Evolutionary conservation across 116 monocot genomes (phyloP).

Genomic region (Cymodocea nodosa): DNA sequence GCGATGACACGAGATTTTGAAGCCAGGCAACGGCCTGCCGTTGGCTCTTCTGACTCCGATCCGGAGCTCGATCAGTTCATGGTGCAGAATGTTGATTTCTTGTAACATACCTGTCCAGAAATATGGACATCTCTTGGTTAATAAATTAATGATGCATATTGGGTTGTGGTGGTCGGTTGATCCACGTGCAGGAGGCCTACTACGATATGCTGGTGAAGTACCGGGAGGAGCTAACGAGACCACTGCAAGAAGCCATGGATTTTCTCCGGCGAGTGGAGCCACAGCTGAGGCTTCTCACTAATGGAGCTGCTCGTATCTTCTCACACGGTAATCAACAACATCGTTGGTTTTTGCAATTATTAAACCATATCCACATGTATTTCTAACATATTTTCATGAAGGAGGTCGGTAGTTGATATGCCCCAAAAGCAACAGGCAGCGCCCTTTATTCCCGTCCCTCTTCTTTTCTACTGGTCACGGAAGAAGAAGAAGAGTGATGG

Average conservation of each 20-base stretch:
- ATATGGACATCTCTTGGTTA: not conserved
- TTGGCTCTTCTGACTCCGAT: slow-evolving; percentile 21
- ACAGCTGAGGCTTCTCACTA: slow-evolving; percentile 64
- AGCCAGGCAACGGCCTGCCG: slow-evolving; percentile 14
- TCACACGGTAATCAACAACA: slow-evolving; percentile 10
- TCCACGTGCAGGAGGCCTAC: slow-evolving; percentile 60
- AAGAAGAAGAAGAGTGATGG: not conserved
- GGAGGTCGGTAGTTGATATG: too few species aligned
- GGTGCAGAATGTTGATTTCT: slow-evolving; percentile 12
- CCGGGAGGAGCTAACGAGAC: slow-evolving; percentile 72
- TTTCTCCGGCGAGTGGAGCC: slow-evolving; percentile 68
- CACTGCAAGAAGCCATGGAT: slow-evolving; percentile 84
- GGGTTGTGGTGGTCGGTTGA: too few species aligned
- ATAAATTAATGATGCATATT: too few species aligned
- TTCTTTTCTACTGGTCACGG: not conserved
- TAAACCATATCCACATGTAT: too few species aligned
- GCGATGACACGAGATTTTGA: slow-evolving; percentile 37
- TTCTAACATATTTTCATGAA: too few species aligned
- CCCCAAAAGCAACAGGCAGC: too few species aligned
- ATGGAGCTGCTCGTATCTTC: slow-evolving; percentile 40
- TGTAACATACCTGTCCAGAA: not conserved
- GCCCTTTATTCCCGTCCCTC: not conserved
- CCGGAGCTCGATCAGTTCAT: slow-evolving; percentile 82
- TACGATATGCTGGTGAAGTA: slow-evolving; percentile 91
- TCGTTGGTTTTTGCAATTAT: not conserved